phyloP scores from a whole-genome alignment of 2,329 filamentous ascomycete species.

The Botrytis medusae region DNA sequence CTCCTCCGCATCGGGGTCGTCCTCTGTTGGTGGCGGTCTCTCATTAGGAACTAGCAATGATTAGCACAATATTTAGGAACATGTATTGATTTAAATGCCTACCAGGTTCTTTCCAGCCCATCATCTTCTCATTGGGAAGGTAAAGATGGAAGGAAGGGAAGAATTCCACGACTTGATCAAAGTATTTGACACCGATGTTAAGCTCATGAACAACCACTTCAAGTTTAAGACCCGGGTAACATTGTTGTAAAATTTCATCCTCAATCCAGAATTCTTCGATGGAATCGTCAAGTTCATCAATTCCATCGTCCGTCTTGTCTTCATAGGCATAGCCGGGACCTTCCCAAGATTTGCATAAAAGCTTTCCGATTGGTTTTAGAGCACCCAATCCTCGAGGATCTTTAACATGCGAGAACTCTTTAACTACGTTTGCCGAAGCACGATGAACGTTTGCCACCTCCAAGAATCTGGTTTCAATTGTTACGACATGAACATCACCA shows the following conservation, averaged over 20 bases:
- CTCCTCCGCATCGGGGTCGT: conserved; percentile 37
- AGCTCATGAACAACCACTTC: conserved; percentile 56
- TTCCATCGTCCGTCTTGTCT: conserved; percentile 34
- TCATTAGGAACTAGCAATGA: conserved; percentile 32
- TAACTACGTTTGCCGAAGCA: conserved; percentile 45
- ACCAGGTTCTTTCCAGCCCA: conserved; percentile 60
- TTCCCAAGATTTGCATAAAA: conserved; percentile 47
- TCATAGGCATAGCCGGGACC: conserved; percentile 37
- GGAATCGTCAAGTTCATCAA: conserved; percentile 35
- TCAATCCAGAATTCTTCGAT: conserved; percentile 68
- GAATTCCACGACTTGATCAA: conserved; percentile 57
- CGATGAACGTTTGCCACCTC: conserved; percentile 57
- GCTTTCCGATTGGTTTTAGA: conserved; percentile 47
- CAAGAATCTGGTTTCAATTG: conserved; percentile 55
- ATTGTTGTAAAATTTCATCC: conserved; percentile 53
- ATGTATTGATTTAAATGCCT: conserved; percentile 3
- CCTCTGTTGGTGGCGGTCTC: conserved; percentile 36
- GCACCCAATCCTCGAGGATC: conserved; percentile 39
- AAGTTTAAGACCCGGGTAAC: conserved; percentile 66
- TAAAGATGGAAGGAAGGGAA: conserved; percentile 64
- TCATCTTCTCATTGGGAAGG: conserved; percentile 69
- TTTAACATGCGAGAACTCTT: conserved; percentile 47
- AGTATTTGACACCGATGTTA: conserved; percentile 60
- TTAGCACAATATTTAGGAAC: conserved; percentile 14
- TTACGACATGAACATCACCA: conserved; percentile 44